Percentiles rank a stretch among this genome's conserved stretches.
Evolutionary conservation across 106 monocot species (phyloP).

Genomic region (Allium fistulosum): DNA sequence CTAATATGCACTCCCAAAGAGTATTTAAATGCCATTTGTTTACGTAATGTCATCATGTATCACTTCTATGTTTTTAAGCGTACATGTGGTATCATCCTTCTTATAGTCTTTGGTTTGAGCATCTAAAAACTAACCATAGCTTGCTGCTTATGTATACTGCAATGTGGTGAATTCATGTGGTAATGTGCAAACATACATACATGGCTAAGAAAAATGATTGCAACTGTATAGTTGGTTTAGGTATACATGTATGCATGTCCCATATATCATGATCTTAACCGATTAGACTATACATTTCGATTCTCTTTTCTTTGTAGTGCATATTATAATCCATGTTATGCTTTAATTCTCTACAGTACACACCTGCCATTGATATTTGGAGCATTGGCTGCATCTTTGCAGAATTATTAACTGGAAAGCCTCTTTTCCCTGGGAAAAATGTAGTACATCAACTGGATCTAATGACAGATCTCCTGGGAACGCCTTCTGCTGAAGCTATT

Average conservation of each 20-base stretch:
- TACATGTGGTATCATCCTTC: no score
- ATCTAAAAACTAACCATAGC: no score
- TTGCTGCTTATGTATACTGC: no score
- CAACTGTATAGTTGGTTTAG: no score
- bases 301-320: background rate
- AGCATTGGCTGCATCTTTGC: conserved; percentile 96
- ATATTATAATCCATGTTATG: conserved; percentile 2
- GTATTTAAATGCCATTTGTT: no score
- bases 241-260: background rate
- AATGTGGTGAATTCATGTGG: background rate
- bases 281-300: background rate
- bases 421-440: conserved; percentile 94
- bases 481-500: conserved; percentile 71
- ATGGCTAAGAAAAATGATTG: no score
- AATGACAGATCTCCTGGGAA: conserved; percentile 82
- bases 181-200: no score
- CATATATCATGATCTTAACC: background rate
- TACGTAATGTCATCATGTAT: no score
- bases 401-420: conserved; percentile 77
- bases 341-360: conserved; percentile 45
- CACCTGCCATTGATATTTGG: conserved; percentile 93
- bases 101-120: no score
- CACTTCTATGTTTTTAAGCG: no score
- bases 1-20: no score
- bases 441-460: conserved; percentile 90